phyloP scores from a whole-genome alignment of 345 rosid genomes.

The Stellera chamaejasme region DNA sequence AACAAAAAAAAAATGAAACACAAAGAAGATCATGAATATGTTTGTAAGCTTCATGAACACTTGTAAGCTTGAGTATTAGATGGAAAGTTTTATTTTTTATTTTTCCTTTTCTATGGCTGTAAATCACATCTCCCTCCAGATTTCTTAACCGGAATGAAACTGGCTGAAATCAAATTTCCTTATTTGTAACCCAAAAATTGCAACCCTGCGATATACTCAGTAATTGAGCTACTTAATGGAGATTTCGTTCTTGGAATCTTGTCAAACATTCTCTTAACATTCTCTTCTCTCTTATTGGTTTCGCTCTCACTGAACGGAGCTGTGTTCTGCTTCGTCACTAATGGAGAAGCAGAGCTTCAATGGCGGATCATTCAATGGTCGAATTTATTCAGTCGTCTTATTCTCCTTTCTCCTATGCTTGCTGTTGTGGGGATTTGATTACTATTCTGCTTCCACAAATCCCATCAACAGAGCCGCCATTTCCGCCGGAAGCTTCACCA shows the following conservation, averaged over 20 bases:
- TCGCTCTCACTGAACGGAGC: background rate
- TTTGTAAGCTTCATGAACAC: too few species aligned
- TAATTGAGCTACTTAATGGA: too few species aligned
- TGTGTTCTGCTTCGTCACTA: background rate
- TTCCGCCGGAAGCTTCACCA: background rate
- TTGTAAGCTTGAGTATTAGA: too few species aligned
- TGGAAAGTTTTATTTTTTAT: too few species aligned
- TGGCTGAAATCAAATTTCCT: too few species aligned
- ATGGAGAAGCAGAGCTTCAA: conserved; percentile 18
- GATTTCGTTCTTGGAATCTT: background rate
- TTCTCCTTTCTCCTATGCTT: conserved; percentile 19
- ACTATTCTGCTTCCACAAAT: background rate
- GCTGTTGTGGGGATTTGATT: conserved; percentile 19
- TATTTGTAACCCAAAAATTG: too few species aligned
- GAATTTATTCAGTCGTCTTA: conserved; percentile 17
- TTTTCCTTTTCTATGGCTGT: too few species aligned
- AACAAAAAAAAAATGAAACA: too few species aligned
- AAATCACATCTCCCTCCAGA: too few species aligned
- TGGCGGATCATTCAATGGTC: conserved; percentile 13
- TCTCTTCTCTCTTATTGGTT: background rate
- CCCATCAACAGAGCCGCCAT: conserved; percentile 3
- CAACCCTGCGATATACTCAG: too few species aligned
- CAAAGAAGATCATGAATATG: too few species aligned
- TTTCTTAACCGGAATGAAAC: too few species aligned
- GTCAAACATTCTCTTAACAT: background rate